Conservation (phyloP, 495 filamentous ascomycete genomes). For the Bryoglossum gracile region DNA sequence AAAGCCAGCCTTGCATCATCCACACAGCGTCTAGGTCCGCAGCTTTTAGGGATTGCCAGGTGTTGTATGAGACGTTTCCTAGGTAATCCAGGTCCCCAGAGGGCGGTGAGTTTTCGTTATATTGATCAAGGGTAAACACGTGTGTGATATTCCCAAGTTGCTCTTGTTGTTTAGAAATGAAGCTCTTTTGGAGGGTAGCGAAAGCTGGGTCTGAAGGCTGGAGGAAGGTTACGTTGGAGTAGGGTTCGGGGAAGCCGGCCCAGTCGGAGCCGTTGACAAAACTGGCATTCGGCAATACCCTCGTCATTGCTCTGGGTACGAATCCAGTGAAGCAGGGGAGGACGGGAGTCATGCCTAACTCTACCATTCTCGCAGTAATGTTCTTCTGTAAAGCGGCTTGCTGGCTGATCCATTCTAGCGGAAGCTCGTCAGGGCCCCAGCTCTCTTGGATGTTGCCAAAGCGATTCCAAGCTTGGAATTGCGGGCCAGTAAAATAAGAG, state of each 20-base stretch:
- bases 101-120: slow-evolving; percentile 45
- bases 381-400: slow-evolving; percentile 43
- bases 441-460: slow-evolving; percentile 50
- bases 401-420: slow-evolving; percentile 37
- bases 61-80: slow-evolving; percentile 39
- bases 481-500: slow-evolving; percentile 41
- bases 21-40: slow-evolving; percentile 43
- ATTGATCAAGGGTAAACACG: slow-evolving; percentile 48
- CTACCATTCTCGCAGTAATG: slow-evolving; percentile 42
- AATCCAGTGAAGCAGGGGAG: slow-evolving; percentile 44
- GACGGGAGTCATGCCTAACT: slow-evolving; percentile 48
- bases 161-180: slow-evolving; percentile 40
- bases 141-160: slow-evolving; percentile 44
- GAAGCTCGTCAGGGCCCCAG: slow-evolving; percentile 39
- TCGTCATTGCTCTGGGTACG: slow-evolving; percentile 35
- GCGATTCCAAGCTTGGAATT: slow-evolving; percentile 50
- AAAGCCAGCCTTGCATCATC: slow-evolving; percentile 52
- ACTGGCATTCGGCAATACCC: slow-evolving; percentile 35
- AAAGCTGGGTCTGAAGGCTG: slow-evolving; percentile 45
- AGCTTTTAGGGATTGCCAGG: slow-evolving; percentile 38
- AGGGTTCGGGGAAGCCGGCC: slow-evolving; percentile 34
- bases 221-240: slow-evolving; percentile 44
- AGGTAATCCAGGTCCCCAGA: slow-evolving; percentile 42
- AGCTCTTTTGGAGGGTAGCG: slow-evolving; percentile 36
- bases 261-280: slow-evolving; percentile 41